A percentile compares a stretch with the other conserved stretches of the same genome.
Conservation (phyloP, 2,329 filamentous ascomycete species). For the Trichophyton equinum region DNA sequence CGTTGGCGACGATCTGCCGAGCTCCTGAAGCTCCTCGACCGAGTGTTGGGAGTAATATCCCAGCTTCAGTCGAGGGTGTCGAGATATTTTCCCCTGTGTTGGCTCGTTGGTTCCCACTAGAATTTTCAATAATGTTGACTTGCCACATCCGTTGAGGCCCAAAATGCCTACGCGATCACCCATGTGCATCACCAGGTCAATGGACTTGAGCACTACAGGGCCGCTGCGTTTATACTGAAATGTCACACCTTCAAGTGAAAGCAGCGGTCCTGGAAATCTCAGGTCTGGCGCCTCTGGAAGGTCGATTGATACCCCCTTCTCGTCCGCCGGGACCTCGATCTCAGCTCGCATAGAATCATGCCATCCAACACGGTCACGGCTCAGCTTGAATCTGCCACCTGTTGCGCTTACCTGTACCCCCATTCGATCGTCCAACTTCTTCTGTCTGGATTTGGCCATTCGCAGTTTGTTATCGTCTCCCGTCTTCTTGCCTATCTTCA, state of each 20-base stretch:
- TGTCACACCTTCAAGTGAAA: constrained; percentile 56
- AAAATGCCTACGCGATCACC: constrained; percentile 64
- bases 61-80: constrained; percentile 56
- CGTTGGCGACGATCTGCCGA: constrained; percentile 39
- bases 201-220: constrained; percentile 44
- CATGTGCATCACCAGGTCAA: constrained; percentile 57
- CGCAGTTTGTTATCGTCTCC: constrained; percentile 76
- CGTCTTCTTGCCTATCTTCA: constrained; percentile 60
- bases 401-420: constrained; percentile 60
- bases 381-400: constrained; percentile 69
- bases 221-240: constrained; percentile 48
- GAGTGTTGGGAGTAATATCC: constrained; percentile 74
- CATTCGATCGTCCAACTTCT: constrained; percentile 71
- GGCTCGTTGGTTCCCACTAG: constrained; percentile 51
- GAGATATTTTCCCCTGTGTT: constrained; percentile 48
- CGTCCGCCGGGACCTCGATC: constrained; percentile 56
- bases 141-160: constrained; percentile 70
- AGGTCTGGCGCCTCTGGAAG: constrained; percentile 56
- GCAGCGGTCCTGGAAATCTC: constrained; percentile 59
- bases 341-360: constrained; percentile 48
- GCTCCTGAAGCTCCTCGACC: constrained; percentile 53
- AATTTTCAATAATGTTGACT: constrained; percentile 63
- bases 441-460: constrained; percentile 73
- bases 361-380: constrained; percentile 55
- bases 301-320: constrained; percentile 44